Evolutionary conservation across 768 basidiomycete genomes (phyloP).

Genomic region (Candolleomyces aberdarensis): DNA sequence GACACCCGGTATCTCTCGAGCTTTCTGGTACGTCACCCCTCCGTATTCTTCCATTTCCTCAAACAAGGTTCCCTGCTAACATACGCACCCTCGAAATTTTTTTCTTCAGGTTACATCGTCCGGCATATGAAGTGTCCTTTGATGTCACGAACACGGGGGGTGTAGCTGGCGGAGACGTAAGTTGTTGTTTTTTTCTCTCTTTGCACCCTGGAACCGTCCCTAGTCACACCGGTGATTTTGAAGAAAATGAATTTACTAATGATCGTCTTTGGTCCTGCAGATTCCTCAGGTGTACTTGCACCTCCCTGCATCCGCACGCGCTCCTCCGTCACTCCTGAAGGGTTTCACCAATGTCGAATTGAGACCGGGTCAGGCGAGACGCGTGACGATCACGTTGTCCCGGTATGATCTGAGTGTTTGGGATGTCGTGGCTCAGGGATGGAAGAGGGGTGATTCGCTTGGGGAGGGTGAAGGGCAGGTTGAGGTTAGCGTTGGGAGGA

Average conservation of each 20-base stretch:
- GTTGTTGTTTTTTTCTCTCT: slow-evolving; percentile 9
- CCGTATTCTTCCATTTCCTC: neutral
- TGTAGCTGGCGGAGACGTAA: slow-evolving; percentile 62
- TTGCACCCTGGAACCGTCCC: too few species aligned
- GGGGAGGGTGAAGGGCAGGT: slow-evolving; percentile 45
- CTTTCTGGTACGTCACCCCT: slow-evolving; percentile 45
- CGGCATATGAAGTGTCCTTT: slow-evolving; percentile 62
- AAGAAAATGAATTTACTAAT: too few species aligned
- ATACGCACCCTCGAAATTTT: neutral
- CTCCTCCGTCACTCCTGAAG: slow-evolving; percentile 69
- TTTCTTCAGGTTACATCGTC: slow-evolving; percentile 57
- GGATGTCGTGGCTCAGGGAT: slow-evolving; percentile 72
- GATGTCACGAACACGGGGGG: slow-evolving; percentile 57
- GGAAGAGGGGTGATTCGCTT: slow-evolving; percentile 55
- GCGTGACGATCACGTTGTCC: slow-evolving; percentile 56
- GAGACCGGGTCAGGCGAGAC: slow-evolving; percentile 40
- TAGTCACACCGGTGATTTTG: neutral
- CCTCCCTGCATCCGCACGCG: slow-evolving; percentile 57
- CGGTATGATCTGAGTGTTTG: slow-evolving; percentile 73
- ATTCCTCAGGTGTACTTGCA: slow-evolving; percentile 76
- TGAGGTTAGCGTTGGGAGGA: slow-evolving; percentile 61
- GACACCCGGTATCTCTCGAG: slow-evolving; percentile 56
- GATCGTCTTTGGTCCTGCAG: slow-evolving; percentile 25
- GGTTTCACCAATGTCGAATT: slow-evolving; percentile 66
- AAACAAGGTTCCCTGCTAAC: neutral